Evolutionary conservation across 2,329 filamentous ascomycete species (phyloP).

Genomic region (Trichoderma lentiforme): DNA sequence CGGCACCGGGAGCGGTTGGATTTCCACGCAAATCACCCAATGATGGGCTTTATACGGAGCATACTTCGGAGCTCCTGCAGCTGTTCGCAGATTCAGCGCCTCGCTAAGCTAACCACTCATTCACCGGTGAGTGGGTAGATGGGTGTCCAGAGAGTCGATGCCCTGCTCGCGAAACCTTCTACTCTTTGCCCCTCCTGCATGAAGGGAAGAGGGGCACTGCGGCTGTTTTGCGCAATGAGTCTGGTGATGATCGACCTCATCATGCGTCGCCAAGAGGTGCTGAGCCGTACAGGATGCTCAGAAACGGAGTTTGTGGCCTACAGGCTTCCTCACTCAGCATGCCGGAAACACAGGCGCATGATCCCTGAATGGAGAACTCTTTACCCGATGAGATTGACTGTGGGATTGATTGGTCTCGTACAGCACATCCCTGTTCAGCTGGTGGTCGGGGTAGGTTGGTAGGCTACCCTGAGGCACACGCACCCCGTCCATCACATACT

Average conservation of each 20-base stretch:
- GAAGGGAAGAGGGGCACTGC: neutral
- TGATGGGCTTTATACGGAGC: neutral
- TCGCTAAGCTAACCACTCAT: slow-evolving; percentile 10
- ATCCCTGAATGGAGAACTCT: slow-evolving; percentile 6
- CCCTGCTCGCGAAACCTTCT: neutral
- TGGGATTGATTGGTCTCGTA: slow-evolving; percentile 1
- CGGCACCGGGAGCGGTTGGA: neutral
- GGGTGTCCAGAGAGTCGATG: neutral
- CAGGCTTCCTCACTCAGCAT: neutral
- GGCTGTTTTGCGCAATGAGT: slow-evolving; percentile 2
- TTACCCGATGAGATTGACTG: slow-evolving; percentile 14
- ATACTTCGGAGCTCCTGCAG: slow-evolving; percentile 2
- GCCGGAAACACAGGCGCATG: slow-evolving; percentile 9
- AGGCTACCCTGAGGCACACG: neutral
- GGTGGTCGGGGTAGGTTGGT: slow-evolving; percentile 11
- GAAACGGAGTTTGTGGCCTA: neutral
- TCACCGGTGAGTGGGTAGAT: neutral
- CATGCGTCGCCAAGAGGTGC: slow-evolving; percentile 15
- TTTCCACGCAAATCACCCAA: neutral
- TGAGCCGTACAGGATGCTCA: slow-evolving; percentile 3
- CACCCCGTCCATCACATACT: neutral
- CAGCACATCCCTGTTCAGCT: slow-evolving; percentile 16
- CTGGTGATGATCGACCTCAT: slow-evolving; percentile 19
- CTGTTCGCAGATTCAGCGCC: slow-evolving; percentile 9
- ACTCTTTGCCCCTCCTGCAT: slow-evolving; percentile 8